Percentiles rank a stretch among this genome's conserved stretches.
phyloP scores from a whole-genome alignment of 495 filamentous ascomycete genomes.

The Neurospora terricola region DNA sequence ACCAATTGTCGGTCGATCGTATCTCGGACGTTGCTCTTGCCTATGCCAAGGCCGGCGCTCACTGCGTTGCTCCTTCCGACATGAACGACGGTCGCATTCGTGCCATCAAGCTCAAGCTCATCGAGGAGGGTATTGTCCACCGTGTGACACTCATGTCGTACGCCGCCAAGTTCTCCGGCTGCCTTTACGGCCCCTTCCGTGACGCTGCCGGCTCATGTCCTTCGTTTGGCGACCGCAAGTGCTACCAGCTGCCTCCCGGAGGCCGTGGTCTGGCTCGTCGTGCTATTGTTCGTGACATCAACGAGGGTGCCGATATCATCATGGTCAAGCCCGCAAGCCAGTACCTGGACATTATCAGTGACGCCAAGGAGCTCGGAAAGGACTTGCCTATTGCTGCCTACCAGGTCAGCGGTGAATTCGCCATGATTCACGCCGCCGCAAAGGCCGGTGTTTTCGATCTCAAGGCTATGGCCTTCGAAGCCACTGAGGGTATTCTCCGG shows the following conservation, averaged over 20 bases:
- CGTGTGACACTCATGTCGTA: constrained; percentile 91
- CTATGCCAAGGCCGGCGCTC: constrained; percentile 86
- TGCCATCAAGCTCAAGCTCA: constrained; percentile 92
- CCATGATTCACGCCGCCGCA: constrained; percentile 94
- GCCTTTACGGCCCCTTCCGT: constrained; percentile 92
- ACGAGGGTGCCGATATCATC: constrained; percentile 92
- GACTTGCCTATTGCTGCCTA: constrained; percentile 91
- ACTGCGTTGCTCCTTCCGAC: constrained; percentile 93
- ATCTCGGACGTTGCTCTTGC: constrained; percentile 88
- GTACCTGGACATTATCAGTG: constrained; percentile 91
- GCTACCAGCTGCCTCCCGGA: constrained; percentile 91
- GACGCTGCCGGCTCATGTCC: constrained; percentile 90
- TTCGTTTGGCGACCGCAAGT: constrained; percentile 86
- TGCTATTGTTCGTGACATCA: constrained; percentile 82
- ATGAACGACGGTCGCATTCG: constrained; percentile 98
- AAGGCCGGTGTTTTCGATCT: constrained; percentile 97
- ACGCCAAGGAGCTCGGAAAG: constrained; percentile 84
- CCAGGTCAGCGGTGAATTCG: constrained; percentile 93
- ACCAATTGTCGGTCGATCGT: constrained; percentile 79
- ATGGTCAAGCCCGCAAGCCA: constrained; percentile 97
- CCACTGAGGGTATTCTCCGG: constrained; percentile 81
- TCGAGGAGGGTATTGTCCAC: constrained; percentile 83
- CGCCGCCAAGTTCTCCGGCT: constrained; percentile 92
- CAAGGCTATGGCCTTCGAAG: constrained; percentile 90
- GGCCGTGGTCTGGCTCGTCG: constrained; percentile 88